phyloP scores from a whole-genome alignment of 192 early-diverging fungal species.

The Linnemannia elongata region DNA sequence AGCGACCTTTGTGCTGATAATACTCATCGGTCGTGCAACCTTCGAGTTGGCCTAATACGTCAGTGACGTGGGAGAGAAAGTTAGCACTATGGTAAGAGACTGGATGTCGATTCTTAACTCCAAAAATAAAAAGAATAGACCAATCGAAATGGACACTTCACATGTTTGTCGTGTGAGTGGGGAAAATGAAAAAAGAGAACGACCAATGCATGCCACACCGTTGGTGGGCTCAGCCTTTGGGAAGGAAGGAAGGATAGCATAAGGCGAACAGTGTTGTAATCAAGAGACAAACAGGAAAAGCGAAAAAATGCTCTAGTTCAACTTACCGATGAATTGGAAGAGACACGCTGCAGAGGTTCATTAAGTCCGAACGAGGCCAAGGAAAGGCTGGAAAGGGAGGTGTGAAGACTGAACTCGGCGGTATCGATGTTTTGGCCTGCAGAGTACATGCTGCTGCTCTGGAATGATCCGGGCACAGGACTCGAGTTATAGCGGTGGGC shows the following conservation, averaged over 20 bases:
- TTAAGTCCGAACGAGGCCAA: slow-evolving; percentile 16
- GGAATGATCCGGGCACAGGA: slow-evolving; percentile 1
- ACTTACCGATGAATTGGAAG: slow-evolving; percentile 28
- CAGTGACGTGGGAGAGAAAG: background rate
- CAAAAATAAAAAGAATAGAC: background rate
- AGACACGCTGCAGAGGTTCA: slow-evolving; percentile 7
- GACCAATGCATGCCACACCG: background rate
- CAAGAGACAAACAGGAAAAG: background rate
- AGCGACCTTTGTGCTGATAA: slow-evolving; percentile 7
- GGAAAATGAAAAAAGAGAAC: background rate
- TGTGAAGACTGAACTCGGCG: slow-evolving; percentile 21
- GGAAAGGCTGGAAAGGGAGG: slow-evolving; percentile 32
- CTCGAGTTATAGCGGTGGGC: slow-evolving; percentile 12
- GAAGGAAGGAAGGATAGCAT: background rate
- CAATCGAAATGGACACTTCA: background rate
- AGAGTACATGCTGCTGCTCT: background rate
- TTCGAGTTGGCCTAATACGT: background rate
- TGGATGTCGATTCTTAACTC: background rate
- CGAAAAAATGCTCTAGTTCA: background rate
- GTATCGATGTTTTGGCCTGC: slow-evolving; percentile 25
- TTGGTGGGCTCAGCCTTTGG: background rate
- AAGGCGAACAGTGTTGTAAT: background rate
- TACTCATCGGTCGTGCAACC: slow-evolving; percentile 14
- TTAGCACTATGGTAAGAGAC: background rate
- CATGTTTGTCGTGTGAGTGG: slow-evolving; percentile 5